Evolutionary conservation across 306 rosid species (phyloP), one percentile per base, ranked within the genome.

Genomic region (Leucaena leucocephala): DNA sequence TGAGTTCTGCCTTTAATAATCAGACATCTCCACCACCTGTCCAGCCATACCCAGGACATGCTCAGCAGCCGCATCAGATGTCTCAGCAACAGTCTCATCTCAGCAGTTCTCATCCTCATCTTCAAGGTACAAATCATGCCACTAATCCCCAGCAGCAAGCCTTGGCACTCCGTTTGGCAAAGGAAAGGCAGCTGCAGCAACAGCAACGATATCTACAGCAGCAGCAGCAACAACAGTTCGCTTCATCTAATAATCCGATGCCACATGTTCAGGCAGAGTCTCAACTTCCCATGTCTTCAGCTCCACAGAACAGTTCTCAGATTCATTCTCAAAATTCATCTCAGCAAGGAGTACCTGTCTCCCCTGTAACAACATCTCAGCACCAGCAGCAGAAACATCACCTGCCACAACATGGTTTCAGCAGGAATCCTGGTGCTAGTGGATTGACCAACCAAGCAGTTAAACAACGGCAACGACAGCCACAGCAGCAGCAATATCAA

Each of bases 381-480:
- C 93, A 86, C 77, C 99, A 86, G 80, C 96, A 90, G 83, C 95
- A 88, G 89, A 93, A 96, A 75, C 98, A 90, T 89, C 98, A 90
- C 78, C 82, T 87, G 17, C 88, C 90, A 38, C 91, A 91, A 77
- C 97, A 88, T 74, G 98, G 97, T 71, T 85, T 91, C 65, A 82
- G 77, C 83, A 87, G 97, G 82, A 93, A 88, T 88, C 89, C 94
- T 69, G 85, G 90, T 74, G 89, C 84, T 16, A 77, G 85, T 82
- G 94, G 85, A 40, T 80, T 90, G 88, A 65, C 89, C 80, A 89
- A 81, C 85, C 99, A 89, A 83, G 80, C 86, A 46, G 91, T 79
- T 39, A 96, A 93, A 84, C 99, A 90, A 76, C 85, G 91, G 65
- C 99, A 86, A 66, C 86, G 95, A 6, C 97, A 79, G 74, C 84